These are phyloP conservation scores for Triticum timopheevii DNA, from an alignment of 176 grass and related monocot species.

Conservation along the genomic window DNA sequence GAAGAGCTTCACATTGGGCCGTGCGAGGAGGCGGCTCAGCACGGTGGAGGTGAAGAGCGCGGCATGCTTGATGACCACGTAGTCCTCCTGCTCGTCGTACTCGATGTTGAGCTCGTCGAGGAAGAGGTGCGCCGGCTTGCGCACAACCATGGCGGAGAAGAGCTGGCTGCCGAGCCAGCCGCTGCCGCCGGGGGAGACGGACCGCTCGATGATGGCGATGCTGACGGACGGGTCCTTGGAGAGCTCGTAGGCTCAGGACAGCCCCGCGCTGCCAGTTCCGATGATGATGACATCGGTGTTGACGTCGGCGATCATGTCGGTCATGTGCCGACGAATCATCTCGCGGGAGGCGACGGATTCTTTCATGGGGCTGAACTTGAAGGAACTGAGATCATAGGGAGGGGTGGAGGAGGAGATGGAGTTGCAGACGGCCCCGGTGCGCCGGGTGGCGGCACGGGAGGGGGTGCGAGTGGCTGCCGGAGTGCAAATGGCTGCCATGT, in stretches of 20 bases:
- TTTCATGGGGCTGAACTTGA: slow-evolving; percentile 79
- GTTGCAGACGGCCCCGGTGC: slow-evolving; percentile 14
- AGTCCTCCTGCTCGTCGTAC: slow-evolving; percentile 87
- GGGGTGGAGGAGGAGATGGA: slow-evolving; percentile 44
- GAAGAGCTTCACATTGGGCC: slow-evolving; percentile 95
- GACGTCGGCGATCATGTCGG: slow-evolving; percentile 88
- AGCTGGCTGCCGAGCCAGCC: slow-evolving; percentile 95
- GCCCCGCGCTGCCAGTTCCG: slow-evolving; percentile 79
- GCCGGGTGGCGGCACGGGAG: not conserved
- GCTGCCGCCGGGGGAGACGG: slow-evolving; percentile 83
- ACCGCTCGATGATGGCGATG: slow-evolving; percentile 81
- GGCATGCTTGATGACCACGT: slow-evolving; percentile 82
- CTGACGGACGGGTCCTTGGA: slow-evolving; percentile 79
- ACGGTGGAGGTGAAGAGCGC: slow-evolving; percentile 95
- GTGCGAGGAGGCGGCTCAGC: slow-evolving; percentile 70
- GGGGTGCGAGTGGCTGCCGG: not conserved
- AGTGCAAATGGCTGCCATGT: slow-evolving; percentile 41
- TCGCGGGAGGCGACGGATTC: slow-evolving; percentile 82
- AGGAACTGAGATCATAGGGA: slow-evolving; percentile 62
- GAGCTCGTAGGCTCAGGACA: slow-evolving; percentile 92
- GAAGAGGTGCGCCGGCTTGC: slow-evolving; percentile 87
- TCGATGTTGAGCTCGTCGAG: slow-evolving; percentile 74
- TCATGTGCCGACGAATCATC: slow-evolving; percentile 95
- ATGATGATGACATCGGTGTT: slow-evolving; percentile 90
- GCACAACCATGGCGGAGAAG: slow-evolving; percentile 97